phyloP scores from a whole-genome alignment of 371 early-diverging fungal genomes.

The Thermomucor indicae-seudaticae region DNA sequence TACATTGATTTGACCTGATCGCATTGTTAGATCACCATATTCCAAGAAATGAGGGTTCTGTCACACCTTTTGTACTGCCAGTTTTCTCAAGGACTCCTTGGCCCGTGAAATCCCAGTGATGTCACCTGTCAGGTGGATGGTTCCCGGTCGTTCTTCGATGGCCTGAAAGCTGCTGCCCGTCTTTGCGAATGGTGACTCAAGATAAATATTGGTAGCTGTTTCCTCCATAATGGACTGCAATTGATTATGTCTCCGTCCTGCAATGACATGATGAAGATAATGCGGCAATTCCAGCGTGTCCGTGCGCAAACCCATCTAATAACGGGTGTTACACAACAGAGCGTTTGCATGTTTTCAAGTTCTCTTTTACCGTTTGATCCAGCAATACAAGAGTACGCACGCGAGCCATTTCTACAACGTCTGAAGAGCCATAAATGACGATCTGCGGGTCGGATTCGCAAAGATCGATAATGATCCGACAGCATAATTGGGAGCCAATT shows the following conservation, averaged over 20 bases:
- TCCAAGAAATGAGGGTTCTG: too few relatives aligned
- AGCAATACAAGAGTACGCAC: constrained; percentile 25
- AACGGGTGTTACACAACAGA: constrained; percentile 7
- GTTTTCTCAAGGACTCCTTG: constrained; percentile 26
- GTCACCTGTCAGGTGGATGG: constrained; percentile 36
- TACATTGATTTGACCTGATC: constrained; percentile 42
- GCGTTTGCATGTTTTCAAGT: neutral
- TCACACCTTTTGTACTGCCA: constrained; percentile 37
- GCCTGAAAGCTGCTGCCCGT: constrained; percentile 7
- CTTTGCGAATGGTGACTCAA: constrained; percentile 54
- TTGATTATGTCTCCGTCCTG: constrained; percentile 57
- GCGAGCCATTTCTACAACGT: constrained; percentile 25
- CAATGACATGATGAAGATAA: constrained; percentile 50
- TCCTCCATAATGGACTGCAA: constrained; percentile 65
- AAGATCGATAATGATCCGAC: constrained; percentile 2
- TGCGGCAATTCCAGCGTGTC: constrained; percentile 20
- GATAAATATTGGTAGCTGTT: constrained; percentile 59
- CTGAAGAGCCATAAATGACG: constrained; percentile 19
- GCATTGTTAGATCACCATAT: too few relatives aligned
- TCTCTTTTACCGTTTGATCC: constrained; percentile 33
- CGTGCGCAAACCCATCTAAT: constrained; percentile 15
- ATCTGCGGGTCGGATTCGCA: constrained; percentile 11
- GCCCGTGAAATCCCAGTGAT: constrained; percentile 21
- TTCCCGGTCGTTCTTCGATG: constrained; percentile 12
- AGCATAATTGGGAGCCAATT: constrained; percentile 6